phyloP scores from a whole-genome alignment of 805 yeast species.

The Nakazawaea siamensis region DNA sequence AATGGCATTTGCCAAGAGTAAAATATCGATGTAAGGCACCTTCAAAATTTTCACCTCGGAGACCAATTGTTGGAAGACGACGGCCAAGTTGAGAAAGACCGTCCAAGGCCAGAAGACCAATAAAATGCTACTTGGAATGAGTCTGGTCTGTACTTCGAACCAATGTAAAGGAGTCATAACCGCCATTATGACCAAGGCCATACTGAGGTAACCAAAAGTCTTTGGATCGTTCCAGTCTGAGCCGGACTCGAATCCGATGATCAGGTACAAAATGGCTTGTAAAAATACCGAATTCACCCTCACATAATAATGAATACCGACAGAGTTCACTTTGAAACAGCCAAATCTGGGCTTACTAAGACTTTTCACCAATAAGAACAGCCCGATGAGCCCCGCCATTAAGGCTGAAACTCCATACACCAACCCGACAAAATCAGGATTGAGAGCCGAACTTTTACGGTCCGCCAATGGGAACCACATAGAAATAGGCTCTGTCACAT shows the following conservation, averaged over 20 bases:
- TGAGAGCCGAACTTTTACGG: constrained; percentile 18
- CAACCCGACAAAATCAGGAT: constrained; percentile 22
- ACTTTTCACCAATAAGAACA: constrained; percentile 14
- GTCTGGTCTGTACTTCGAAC: constrained; percentile 32
- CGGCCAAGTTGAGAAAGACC: constrained; percentile 9
- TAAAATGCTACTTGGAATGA: constrained; percentile 29
- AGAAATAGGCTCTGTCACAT: too few species aligned
- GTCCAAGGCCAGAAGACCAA: constrained; percentile 32
- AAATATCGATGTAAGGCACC: constrained; percentile 27
- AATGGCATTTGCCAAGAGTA: constrained; percentile 22
- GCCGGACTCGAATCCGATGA: constrained; percentile 1
- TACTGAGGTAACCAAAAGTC: constrained; percentile 11
- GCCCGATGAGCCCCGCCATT: constrained; percentile 13
- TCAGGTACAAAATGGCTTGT: constrained; percentile 9
- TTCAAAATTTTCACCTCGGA: constrained; percentile 11
- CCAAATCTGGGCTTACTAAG: constrained; percentile 4
- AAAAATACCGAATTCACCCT: constrained; percentile 6
- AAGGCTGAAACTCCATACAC: constrained; percentile 9
- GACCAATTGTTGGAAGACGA: constrained; percentile 8
- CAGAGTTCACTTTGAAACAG: not conserved
- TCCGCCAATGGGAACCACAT: constrained; percentile 18
- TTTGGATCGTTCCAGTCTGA: constrained; percentile 2
- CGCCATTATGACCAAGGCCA: constrained; percentile 12
- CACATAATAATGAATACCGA: constrained; percentile 7
- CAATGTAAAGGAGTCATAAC: constrained; percentile 33